Base-by-base conservation (phyloP, 371 early-diverging fungal species). In the Capillidium rhysosporum region DNA sequence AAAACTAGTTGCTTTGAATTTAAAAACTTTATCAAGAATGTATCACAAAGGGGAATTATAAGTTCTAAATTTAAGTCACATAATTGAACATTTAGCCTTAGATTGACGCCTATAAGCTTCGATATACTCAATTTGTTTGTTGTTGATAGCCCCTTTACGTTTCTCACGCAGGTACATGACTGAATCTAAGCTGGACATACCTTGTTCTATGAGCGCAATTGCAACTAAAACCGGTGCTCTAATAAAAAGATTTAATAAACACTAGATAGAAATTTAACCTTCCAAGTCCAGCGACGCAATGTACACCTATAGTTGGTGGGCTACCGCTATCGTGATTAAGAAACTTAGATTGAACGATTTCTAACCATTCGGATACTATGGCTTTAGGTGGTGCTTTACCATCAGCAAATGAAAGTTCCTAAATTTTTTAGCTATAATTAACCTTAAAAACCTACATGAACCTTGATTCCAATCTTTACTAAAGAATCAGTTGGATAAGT, bases 241-340 rank as follows among this genome's bases (percentile, higher is more conserved):
- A 54, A 38, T 18, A 41, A 34, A 30, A 18, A 38, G 18, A 20
- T 9, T 14, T 7, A 31, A 2, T 14, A 30, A 10, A 20, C 49
- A 10, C 23, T 53, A 14, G 18, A 26, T 8, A 2, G 29, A 31
- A 8, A 20, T 14, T 34, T 25, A 0, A 46, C 40, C 80, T 60
- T 5, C 86, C 86, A 28, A 89, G 69, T 29, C 89, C 88, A 2
- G 89, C 86, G 1, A 89, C 87, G 59, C 89, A 88, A 58, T 88
- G 89, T 1, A 86, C 82, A 0, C 86, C 89, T 51, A 87, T 79
- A 0, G 84, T 79, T 12, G 71, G 77, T 3, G 57, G 58, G 5
- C 59, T 45, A 21, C 62, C 59, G 31, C 38, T 60, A 20, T 62
- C 63, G 53, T 66, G 58, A 40, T 64, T 56, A n/a, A n/a, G n/a